Base-by-base conservation (phyloP, 2,329 filamentous ascomycete species). In the Ceratocystis eucalypticola region DNA sequence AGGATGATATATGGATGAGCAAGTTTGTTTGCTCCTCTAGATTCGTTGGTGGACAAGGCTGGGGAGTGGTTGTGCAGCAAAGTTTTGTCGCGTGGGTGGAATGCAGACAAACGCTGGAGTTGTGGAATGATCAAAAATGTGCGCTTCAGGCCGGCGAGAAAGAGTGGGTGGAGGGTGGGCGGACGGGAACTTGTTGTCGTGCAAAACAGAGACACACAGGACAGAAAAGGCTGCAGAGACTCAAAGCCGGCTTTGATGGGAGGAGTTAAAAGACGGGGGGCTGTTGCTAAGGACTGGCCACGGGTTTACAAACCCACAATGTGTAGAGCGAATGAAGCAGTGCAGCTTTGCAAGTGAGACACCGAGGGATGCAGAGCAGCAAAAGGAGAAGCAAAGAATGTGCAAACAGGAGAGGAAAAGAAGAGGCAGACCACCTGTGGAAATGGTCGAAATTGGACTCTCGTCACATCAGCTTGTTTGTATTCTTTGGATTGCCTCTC, bases 401-500 rank as follows among this genome's bases (percentile, higher is more conserved):
- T n/a, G 8, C 37, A 30, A 37, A 37, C 25, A 33, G 12, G 6
- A 30, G 33, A 59, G 30, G 10, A 44, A 62, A n/a, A 10, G n/a
- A 15, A 41, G 5, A 25, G 45, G 8, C 15, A 59, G 55, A 30
- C 12, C 8, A 37, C 55, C 48, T 25, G 48, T 25, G 22, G 25
- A 59, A 30, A 59, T 25, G 22, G 48, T 8, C 6, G 12, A 59
- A 59, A 33, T 33, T 59, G 25, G 55, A 33, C 30, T 30, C 55
- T 59, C 55, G 30, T 59, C 55, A 59, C 55, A 59, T 10, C 55
- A 20, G 8, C 20, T 59, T 59, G 55, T 37, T 59, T 59, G 55
- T 59, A 20, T 59, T 33, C 28, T 59, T n/a, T 33, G 25, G 55
- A n/a, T 28, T 53, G n/a, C 7, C 37, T 53, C 10, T 53, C 28